These are phyloP conservation scores for Trypanosoma mega DNA, from an alignment of 208 protist species.

Conservation along the genomic window DNA sequence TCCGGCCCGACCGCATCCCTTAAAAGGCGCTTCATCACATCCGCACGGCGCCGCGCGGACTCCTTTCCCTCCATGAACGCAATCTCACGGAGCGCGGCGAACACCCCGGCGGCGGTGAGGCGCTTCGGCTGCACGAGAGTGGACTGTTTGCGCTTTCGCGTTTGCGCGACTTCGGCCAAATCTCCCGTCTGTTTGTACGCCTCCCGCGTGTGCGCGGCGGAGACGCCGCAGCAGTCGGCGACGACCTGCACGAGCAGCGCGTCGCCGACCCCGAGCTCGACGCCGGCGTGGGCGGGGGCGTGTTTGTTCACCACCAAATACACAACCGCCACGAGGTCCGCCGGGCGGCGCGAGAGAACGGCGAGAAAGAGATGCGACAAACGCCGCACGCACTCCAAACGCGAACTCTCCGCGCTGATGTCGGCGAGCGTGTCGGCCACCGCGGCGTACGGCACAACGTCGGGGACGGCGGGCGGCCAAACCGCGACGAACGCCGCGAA, in stretches of 20 bases:
- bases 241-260: slow-evolving; percentile 95
- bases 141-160: slow-evolving; percentile 77
- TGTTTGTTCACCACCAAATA: slow-evolving; percentile 97
- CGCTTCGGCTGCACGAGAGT: slow-evolving; percentile 91
- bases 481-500: slow-evolving; percentile 26
- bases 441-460: slow-evolving; percentile 65
- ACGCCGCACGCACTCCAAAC: slow-evolving; percentile 86
- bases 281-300: slow-evolving; percentile 94
- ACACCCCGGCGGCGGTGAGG: slow-evolving; percentile 92
- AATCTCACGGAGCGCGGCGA: slow-evolving; percentile 88
- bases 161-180: slow-evolving; percentile 94
- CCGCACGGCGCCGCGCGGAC: slow-evolving; percentile 84
- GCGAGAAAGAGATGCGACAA: slow-evolving; percentile 86
- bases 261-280: slow-evolving; percentile 98
- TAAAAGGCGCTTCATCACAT: slow-evolving; percentile 94
- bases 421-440: slow-evolving; percentile 80
- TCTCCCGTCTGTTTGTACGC: slow-evolving; percentile 92
- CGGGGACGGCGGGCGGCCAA: slow-evolving; percentile 34
- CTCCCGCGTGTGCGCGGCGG: slow-evolving; percentile 76
- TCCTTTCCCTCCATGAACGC: slow-evolving; percentile 91
- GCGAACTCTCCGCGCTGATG: slow-evolving; percentile 79
- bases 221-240: slow-evolving; percentile 93
- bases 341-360: slow-evolving; percentile 81
- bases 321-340: slow-evolving; percentile 86
- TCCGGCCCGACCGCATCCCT: slow-evolving; percentile 90